Evolutionary conservation across 202 grass and related monocot species (phyloP), one percentile per base, ranked within the genome.

Genomic region (Thinopyrum obtusiflorum): DNA sequence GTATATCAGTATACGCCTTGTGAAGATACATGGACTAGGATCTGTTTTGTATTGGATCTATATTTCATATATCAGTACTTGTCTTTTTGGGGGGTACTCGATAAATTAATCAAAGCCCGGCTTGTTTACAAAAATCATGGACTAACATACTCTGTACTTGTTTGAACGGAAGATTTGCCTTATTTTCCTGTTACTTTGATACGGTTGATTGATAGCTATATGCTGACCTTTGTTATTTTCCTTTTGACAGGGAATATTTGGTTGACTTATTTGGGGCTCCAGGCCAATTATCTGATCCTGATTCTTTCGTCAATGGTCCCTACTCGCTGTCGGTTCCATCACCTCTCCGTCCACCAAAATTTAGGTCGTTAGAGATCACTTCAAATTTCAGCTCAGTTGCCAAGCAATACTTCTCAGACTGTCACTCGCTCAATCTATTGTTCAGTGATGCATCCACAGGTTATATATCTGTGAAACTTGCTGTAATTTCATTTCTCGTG

Each of bases 231-330:
- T 28, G 6, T 78, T 84, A 61, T 80, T 87, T 87, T 69, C 3
- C 24, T 80, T 83, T 78, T 87, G 40, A 42, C 83, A 98, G 96
- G 88, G 96, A 98, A 83, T 95, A 88, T 82, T 81, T 95, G 81
- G 88, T 96, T 77, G 90, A 98, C 91, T 85, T 98, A 76, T 86
- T 98, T 65, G 85, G 91, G 53, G 90, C 92, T 40, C 93, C 93
- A 69, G 96, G 91, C 69, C 89, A 92, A 66, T 75, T 98, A 76
- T 91, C 51, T 75, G 93, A 95, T 81, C 96, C 96, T 68, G 90
- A 98, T 90, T 98, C 96, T 17, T 87, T 92, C 37, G 72, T 98
- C 49, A 98, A 98, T 81, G 96, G 96, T 72, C 96, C 93, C 24
- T 86, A 89, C 77, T 95, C 91, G 4, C 78, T 98, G 61, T 91